These are phyloP conservation scores for Oidiodendron maius DNA, from an alignment of 495 filamentous ascomycete species.

Conservation along the genomic window DNA sequence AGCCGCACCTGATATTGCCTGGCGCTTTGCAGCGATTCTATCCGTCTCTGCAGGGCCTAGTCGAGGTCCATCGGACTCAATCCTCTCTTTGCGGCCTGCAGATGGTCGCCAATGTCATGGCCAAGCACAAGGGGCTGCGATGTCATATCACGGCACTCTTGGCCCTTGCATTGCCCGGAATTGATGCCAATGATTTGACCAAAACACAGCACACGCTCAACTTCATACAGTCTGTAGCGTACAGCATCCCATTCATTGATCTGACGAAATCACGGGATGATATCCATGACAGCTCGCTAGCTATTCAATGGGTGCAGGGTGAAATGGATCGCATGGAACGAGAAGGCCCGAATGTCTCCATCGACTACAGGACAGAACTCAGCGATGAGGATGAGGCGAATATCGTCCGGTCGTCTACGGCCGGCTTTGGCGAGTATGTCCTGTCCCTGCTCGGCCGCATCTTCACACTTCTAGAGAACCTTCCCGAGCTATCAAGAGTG, in stretches of 20 bases:
- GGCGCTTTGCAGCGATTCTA: slow-evolving; percentile 95
- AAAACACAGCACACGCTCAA: slow-evolving; percentile 92
- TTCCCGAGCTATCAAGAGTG: slow-evolving; percentile 82
- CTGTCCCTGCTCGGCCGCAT: slow-evolving; percentile 86
- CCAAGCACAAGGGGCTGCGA: slow-evolving; percentile 83
- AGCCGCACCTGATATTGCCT: slow-evolving; percentile 87
- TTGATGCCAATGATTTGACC: slow-evolving; percentile 96
- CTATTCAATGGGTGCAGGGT: slow-evolving; percentile 87
- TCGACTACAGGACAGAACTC: slow-evolving; percentile 80
- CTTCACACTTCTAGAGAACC: slow-evolving; percentile 90
- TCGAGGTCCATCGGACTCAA: slow-evolving; percentile 95
- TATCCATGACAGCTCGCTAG: slow-evolving; percentile 69
- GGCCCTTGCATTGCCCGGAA: slow-evolving; percentile 86
- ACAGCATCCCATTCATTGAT: slow-evolving; percentile 87
- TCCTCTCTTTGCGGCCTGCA: slow-evolving; percentile 89
- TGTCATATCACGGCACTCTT: slow-evolving; percentile 92
- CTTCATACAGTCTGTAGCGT: slow-evolving; percentile 90
- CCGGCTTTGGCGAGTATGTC: slow-evolving; percentile 87
- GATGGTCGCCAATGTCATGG: slow-evolving; percentile 81
- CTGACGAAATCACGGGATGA: slow-evolving; percentile 65
- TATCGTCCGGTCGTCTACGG: slow-evolving; percentile 93
- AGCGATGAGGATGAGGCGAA: slow-evolving; percentile 80
- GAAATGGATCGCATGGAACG: slow-evolving; percentile 91
- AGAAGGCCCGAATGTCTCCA: slow-evolving; percentile 73
- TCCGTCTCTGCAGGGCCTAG: slow-evolving; percentile 88